These are phyloP conservation scores for Penicillium verrucosum DNA, from an alignment of 2,329 filamentous ascomycete species.

Conservation along the genomic window DNA sequence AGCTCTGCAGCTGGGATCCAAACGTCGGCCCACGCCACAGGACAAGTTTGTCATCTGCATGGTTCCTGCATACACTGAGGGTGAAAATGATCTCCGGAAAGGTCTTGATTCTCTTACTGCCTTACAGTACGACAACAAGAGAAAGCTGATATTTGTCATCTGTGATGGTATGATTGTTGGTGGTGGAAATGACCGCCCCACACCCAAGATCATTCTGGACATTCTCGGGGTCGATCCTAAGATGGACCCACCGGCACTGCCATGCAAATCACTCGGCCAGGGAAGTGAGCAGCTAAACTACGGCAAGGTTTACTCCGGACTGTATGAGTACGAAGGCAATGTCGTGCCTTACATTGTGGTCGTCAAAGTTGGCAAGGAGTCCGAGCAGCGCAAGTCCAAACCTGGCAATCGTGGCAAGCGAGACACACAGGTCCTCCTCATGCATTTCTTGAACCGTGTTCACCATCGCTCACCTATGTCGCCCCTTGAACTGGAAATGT, in stretches of 20 bases:
- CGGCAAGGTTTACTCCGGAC: slow-evolving; percentile 94
- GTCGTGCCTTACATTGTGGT: slow-evolving; percentile 95
- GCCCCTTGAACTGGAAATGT: slow-evolving; percentile 94
- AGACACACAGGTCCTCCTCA: slow-evolving; percentile 91
- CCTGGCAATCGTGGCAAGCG: slow-evolving; percentile 98
- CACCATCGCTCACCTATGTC: slow-evolving; percentile 94
- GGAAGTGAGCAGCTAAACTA: slow-evolving; percentile 95
- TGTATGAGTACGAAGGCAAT: slow-evolving; percentile 97
- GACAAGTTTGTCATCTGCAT: slow-evolving; percentile 99
- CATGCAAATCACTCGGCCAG: slow-evolving; percentile 87
- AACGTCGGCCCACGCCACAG: slow-evolving; percentile 81
- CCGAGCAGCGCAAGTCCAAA: slow-evolving; percentile 84
- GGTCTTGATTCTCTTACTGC: slow-evolving; percentile 92
- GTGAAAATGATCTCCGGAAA: slow-evolving; percentile 89
- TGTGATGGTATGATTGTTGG: slow-evolving; percentile 99
- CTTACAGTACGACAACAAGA: slow-evolving; percentile 95
- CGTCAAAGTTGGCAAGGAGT: slow-evolving; percentile 96
- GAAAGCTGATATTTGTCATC: slow-evolving; percentile 86
- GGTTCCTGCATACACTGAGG: slow-evolving; percentile 96
- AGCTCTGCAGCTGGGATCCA: slow-evolving; percentile 88
- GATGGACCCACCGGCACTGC: slow-evolving; percentile 87
- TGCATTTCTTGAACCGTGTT: slow-evolving; percentile 97
- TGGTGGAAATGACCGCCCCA: slow-evolving; percentile 94
- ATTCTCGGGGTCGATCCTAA: slow-evolving; percentile 97
- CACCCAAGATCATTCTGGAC: slow-evolving; percentile 91